Evolutionary conservation across 2,329 filamentous ascomycete species (phyloP).

Genomic region (Magnaporthiopsis rhizophila): DNA sequence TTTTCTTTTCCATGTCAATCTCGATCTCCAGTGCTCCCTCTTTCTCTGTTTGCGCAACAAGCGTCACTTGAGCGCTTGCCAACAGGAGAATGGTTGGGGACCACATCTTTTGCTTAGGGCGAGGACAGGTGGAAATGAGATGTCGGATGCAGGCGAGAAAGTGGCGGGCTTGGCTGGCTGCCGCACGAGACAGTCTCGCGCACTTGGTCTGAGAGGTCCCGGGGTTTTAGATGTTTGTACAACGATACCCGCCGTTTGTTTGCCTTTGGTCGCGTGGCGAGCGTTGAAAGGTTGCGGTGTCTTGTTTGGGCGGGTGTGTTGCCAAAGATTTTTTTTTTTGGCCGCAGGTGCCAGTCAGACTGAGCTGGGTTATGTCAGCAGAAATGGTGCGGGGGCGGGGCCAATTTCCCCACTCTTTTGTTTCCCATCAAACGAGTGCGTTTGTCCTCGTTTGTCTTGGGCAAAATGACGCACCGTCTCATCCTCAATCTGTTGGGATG

Average conservation of each 20-base stretch:
- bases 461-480: not conserved
- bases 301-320: not conserved
- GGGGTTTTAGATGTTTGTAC: not conserved
- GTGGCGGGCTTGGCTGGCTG: not conserved
- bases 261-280: not conserved
- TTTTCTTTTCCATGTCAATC: not conserved
- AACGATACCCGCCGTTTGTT: not conserved
- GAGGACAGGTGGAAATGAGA: not conserved
- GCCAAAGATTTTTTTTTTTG: not conserved
- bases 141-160: not conserved
- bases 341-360: not conserved
- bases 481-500: not conserved
- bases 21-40: too few relatives aligned
- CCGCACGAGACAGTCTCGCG: not conserved
- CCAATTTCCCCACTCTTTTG: not conserved
- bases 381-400: too few relatives aligned
- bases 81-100: not conserved
- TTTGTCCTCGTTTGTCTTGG: not conserved
- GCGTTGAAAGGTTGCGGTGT: not conserved
- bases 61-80: not conserved
- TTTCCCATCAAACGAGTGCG: not conserved
- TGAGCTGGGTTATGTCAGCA: not conserved
- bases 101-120: not conserved
- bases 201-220: not conserved
- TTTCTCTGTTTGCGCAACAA: not conserved